Evolutionary conservation across 2,329 filamentous ascomycete genomes (phyloP).

Genomic region (Fusarium albidum): DNA sequence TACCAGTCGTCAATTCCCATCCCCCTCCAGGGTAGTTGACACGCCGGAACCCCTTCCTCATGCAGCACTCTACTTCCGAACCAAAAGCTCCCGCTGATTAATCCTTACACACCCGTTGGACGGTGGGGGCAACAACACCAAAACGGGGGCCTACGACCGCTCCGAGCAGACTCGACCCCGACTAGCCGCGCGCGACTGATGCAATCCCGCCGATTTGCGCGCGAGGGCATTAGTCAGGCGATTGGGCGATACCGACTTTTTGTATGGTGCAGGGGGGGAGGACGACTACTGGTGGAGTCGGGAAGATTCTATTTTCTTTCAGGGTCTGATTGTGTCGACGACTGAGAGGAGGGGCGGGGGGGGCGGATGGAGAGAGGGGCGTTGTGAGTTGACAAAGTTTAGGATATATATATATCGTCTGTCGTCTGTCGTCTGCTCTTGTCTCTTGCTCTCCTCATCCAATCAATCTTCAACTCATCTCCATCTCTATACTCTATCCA

Average conservation of each 20-base stretch:
- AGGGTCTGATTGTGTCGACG: too few relatives aligned
- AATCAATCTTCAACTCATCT: not conserved
- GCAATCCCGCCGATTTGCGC: conserved; percentile 1
- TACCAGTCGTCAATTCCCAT: not conserved
- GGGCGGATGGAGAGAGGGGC: too few relatives aligned
- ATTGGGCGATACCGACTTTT: not conserved
- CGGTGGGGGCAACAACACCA: too few relatives aligned
- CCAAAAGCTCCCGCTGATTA: not conserved
- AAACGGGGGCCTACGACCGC: too few relatives aligned
- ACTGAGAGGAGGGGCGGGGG: too few relatives aligned
- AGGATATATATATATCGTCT: too few relatives aligned
- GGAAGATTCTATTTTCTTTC: not conserved
- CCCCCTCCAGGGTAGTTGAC: conserved; percentile 2
- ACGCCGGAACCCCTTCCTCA: not conserved
- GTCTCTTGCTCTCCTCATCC: not conserved
- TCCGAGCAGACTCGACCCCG: not conserved
- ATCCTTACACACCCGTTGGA: conserved; percentile 4
- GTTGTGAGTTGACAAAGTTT: too few relatives aligned
- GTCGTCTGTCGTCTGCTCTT: too few relatives aligned
- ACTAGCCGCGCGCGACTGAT: conserved; percentile 13
- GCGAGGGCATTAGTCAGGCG: conserved; percentile 10
- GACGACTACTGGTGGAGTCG: not conserved
- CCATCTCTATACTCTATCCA: conserved; percentile 6
- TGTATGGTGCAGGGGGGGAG: too few relatives aligned
- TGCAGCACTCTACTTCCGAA: not conserved